These are phyloP conservation scores for Craterostigma plantagineum DNA, from an alignment of 257 asterid genomes.

Conservation along the genomic window DNA sequence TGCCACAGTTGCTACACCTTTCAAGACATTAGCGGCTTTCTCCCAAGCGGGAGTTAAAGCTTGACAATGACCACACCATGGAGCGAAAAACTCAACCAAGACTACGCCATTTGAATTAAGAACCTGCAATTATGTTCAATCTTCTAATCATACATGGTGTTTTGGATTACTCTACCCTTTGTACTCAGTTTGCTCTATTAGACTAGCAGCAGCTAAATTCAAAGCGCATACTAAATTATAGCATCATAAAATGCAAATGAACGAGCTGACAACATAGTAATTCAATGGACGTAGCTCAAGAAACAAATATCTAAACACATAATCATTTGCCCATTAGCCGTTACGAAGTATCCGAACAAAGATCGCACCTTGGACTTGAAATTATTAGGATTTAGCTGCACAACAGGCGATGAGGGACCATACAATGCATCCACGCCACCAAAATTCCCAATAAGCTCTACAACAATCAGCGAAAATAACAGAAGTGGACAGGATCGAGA, in stretches of 20 bases:
- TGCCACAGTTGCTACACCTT: constrained; percentile 85
- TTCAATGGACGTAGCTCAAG: background rate
- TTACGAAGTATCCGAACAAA: background rate
- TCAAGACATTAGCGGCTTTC: constrained; percentile 69
- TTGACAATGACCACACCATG: constrained; percentile 97
- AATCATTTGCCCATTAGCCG: background rate
- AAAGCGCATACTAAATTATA: too few relatives aligned
- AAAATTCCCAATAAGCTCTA: constrained; percentile 8
- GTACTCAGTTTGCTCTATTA: too few relatives aligned
- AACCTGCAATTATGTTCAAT: constrained; percentile 31
- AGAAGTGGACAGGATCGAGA: constrained; percentile 4
- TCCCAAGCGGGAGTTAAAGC: constrained; percentile 87
- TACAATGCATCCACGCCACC: constrained; percentile 7
- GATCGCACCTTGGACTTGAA: constrained; percentile 75
- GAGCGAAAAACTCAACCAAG: constrained; percentile 83
- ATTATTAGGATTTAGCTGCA: constrained; percentile 77
- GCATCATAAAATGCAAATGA: too few relatives aligned
- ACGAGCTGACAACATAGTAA: too few relatives aligned
- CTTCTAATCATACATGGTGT: background rate
- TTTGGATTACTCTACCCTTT: background rate
- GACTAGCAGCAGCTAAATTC: background rate
- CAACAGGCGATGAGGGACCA: constrained; percentile 73
- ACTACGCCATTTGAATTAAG: constrained; percentile 71
- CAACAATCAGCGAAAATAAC: constrained; percentile 3
- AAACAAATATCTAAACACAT: background rate